Evolutionary conservation across 2,329 filamentous ascomycete genomes (phyloP), one percentile per base, ranked within the genome.

Genomic region (Didymella pomorum): DNA sequence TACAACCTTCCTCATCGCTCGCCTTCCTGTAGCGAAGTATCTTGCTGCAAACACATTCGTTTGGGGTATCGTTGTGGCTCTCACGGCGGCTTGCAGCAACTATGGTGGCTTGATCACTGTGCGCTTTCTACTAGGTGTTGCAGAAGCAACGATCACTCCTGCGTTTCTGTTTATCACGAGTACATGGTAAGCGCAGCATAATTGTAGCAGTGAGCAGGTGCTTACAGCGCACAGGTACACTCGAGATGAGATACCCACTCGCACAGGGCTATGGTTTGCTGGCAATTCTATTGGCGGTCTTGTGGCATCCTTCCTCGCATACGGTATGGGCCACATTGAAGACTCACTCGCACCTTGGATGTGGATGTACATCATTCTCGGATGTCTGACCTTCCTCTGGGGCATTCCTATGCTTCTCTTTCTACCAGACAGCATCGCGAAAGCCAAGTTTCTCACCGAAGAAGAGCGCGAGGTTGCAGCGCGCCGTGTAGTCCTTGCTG

Each of bases 111-210:
- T 53, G 6, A 21, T 49, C 21, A 52, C 49, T 12, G 44, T 52
- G 26, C 31, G 55, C 12, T 58, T 58, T 14, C 29, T 58, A 9
- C 49, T 58, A 11, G 55, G 55, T 29, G 44, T 58, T 23, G 43
- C 37, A 14, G 55, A 58, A 52, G 55, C 55, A 10, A 56, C 53
- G 2, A 56, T 51, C 7, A 56, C 53, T 2, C 47, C 47, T 6
- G 65, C 61, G 0, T 70, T 71, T 25, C 62, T 72, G 33, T 68
- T 70, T 49, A 69, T 72, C 51, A 71, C 68, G 8, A 65, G 60
- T 26, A 69, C 65, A 6, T 71, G 69, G 69, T 78, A 39, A 39
- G n/a, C 18, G 11, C 3, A 2, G 10, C 35, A 11, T 39, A 10
- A 5, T 2, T 39, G 18, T 39, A 20, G 7, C 20, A 39, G 26